Evolutionary conservation across 2,329 filamentous ascomycete species (phyloP).

Genomic region (Phoma sp.): DNA sequence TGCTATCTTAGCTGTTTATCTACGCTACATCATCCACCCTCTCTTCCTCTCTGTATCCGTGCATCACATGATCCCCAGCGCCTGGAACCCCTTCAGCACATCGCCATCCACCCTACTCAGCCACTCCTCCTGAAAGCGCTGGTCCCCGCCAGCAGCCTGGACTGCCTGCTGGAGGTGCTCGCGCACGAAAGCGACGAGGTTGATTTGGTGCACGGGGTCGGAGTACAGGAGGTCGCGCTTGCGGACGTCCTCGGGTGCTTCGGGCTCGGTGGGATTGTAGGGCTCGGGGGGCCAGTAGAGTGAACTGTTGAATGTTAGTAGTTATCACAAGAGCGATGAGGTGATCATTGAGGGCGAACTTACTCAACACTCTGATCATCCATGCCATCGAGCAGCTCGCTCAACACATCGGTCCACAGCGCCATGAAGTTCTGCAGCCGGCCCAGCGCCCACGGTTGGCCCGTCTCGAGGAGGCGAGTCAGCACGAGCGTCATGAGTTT

Average conservation of each 20-base stretch:
- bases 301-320: slow-evolving; percentile 38
- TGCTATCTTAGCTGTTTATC: no score
- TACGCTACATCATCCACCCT: no score
- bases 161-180: slow-evolving; percentile 67
- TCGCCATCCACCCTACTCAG: slow-evolving; percentile 77
- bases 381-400: slow-evolving; percentile 68
- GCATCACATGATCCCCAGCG: slow-evolving; percentile 45
- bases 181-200: slow-evolving; percentile 69
- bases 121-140: slow-evolving; percentile 72
- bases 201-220: slow-evolving; percentile 73
- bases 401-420: slow-evolving; percentile 75
- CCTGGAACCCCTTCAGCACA: slow-evolving; percentile 68
- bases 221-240: slow-evolving; percentile 59
- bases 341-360: no score
- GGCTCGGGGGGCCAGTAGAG: slow-evolving; percentile 51
- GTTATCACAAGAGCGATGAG: background rate
- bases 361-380: slow-evolving; percentile 53
- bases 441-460: slow-evolving; percentile 62
- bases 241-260: slow-evolving; percentile 55
- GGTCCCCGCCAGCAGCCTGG: slow-evolving; percentile 66
- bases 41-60: background rate
- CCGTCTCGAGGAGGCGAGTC: slow-evolving; percentile 72
- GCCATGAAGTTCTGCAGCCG: slow-evolving; percentile 75
- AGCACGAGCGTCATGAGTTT: slow-evolving; percentile 78
- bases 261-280: slow-evolving; percentile 38